A percentile compares a stretch with the other conserved stretches of the same genome.
phyloP scores from a whole-genome alignment of 2,329 filamentous ascomycete genomes.

The Phialocephala sp. region DNA sequence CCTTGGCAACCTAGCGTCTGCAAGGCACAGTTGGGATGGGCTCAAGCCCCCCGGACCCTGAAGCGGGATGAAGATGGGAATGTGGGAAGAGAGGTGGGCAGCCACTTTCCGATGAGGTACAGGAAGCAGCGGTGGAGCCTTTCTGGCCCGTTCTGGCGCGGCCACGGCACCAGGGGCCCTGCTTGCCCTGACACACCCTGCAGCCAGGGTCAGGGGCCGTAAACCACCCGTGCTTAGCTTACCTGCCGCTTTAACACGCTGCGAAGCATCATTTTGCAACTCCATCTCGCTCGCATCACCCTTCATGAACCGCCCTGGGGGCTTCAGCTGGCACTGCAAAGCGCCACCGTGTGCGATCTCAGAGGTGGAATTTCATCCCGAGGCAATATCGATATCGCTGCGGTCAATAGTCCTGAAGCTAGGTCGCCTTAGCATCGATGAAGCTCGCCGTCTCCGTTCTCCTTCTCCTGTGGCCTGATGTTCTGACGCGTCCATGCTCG shows the following conservation, averaged over 20 bases:
- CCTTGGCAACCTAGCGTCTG: background rate
- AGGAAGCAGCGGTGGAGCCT: background rate
- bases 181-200: background rate
- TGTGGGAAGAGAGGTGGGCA: no score
- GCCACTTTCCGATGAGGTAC: background rate
- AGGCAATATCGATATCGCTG: constrained; percentile 20
- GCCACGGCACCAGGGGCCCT: constrained; percentile 6
- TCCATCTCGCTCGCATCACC: background rate
- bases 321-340: constrained; percentile 14
- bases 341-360: constrained; percentile 13
- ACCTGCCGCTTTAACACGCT: constrained; percentile 14
- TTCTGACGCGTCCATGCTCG: constrained; percentile 12
- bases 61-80: background rate
- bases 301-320: background rate
- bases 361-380: constrained; percentile 8
- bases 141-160: constrained; percentile 9
- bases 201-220: background rate
- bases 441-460: constrained; percentile 9
- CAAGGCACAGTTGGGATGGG: constrained; percentile 3
- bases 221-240: background rate
- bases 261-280: constrained; percentile 4
- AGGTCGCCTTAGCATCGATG: constrained; percentile 2
- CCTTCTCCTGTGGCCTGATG: background rate
- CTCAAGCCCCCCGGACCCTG: background rate
- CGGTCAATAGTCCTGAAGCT: constrained; percentile 17